A percentile compares a stretch with the other conserved stretches of the same genome.
Evolutionary conservation across 2,329 filamentous ascomycete genomes (phyloP).

Genomic region (Gaeumannomyces tritici): DNA sequence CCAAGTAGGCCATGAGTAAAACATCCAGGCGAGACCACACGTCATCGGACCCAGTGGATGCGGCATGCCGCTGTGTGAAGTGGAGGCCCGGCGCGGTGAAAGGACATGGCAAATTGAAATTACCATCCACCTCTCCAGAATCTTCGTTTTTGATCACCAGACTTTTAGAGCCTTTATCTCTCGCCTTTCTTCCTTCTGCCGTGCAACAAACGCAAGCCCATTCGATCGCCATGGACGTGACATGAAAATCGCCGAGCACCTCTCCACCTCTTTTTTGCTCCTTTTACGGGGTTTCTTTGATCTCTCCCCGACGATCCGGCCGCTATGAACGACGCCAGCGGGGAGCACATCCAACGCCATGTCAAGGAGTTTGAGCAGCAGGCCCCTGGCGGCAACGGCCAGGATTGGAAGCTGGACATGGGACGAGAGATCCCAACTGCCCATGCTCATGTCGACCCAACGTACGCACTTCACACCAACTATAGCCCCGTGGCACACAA

Average conservation of each 20-base stretch:
- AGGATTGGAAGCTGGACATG: slow-evolving; percentile 6
- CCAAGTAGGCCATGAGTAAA: background rate
- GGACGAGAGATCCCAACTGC: slow-evolving; percentile 24
- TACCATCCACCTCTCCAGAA: background rate
- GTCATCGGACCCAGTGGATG: background rate
- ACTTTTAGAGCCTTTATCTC: background rate
- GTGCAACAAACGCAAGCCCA: too few species aligned
- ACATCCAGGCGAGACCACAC: background rate
- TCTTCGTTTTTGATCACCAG: background rate
- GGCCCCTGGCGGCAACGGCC: slow-evolving; percentile 17
- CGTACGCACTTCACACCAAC: slow-evolving; percentile 18
- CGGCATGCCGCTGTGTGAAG: too few species aligned
- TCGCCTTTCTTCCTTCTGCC: background rate
- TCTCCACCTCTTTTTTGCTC: background rate
- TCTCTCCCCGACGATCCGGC: background rate
- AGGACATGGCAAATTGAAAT: background rate
- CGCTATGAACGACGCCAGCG: slow-evolving; percentile 18
- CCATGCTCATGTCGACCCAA: slow-evolving; percentile 32
- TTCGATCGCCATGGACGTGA: background rate
- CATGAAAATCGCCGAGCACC: background rate
- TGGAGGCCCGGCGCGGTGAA: too few species aligned
- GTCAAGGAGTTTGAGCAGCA: slow-evolving; percentile 10
- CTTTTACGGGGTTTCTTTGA: background rate
- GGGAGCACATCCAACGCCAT: slow-evolving; percentile 15
- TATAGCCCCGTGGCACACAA: background rate